phyloP scores from a whole-genome alignment of 23 red algal genomes.

The Agarophyton chilense region DNA sequence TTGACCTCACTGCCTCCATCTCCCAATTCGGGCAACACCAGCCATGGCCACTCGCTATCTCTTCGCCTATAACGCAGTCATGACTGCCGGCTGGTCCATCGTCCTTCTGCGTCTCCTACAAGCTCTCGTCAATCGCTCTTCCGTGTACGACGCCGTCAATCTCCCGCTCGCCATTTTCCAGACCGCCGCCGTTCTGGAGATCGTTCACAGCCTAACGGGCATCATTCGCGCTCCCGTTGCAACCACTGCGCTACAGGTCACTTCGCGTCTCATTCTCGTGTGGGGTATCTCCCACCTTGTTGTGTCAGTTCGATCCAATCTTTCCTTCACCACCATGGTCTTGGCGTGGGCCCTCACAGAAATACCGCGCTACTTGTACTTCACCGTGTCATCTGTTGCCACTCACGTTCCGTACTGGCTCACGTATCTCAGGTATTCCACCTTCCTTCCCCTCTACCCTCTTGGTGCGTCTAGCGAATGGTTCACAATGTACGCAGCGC shows the following conservation, averaged over 20 bases:
- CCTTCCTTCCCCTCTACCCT: slow-evolving; percentile 95
- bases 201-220: slow-evolving; percentile 75
- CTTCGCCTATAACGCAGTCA: slow-evolving; percentile 70
- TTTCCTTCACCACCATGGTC: slow-evolving; percentile 70
- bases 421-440: slow-evolving; percentile 76
- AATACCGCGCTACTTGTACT: slow-evolving; percentile 88
- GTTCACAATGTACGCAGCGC: slow-evolving; percentile 58
- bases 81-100: slow-evolving; percentile 70
- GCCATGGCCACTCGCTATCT: slow-evolving; percentile 64
- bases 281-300: slow-evolving; percentile 73
- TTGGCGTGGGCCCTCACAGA: slow-evolving; percentile 90
- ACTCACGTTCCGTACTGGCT: slow-evolving; percentile 54
- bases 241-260: slow-evolving; percentile 83
- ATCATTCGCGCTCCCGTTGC: slow-evolving; percentile 74
- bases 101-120: slow-evolving; percentile 39
- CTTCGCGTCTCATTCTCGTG: slow-evolving; percentile 84
- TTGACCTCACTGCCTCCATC: too few species aligned
- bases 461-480: slow-evolving; percentile 89
- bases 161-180: slow-evolving; percentile 73
- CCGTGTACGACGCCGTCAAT: slow-evolving; percentile 41
- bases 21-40: background rate
- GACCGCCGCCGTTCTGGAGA: slow-evolving; percentile 76
- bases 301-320: slow-evolving; percentile 23
- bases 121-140: background rate
- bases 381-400: slow-evolving; percentile 51